phyloP scores from a whole-genome alignment of 139 green algal genomes.

The Chlorella sp. region DNA sequence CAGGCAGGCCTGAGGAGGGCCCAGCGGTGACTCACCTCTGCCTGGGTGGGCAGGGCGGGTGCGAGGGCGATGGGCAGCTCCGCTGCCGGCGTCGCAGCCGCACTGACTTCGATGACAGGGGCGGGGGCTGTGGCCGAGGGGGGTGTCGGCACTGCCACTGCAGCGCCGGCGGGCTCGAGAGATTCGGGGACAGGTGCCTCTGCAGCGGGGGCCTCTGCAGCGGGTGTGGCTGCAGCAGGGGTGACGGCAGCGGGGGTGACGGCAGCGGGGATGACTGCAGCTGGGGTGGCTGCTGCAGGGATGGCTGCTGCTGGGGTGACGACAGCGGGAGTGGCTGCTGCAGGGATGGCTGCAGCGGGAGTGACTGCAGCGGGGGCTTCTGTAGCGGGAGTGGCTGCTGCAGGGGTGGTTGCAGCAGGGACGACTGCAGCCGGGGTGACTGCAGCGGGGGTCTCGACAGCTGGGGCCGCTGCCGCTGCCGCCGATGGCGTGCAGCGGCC shows the following conservation, averaged over 20 bases:
- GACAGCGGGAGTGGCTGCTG: background rate
- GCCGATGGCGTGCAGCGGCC: background rate
- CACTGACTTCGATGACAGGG: too few relatives aligned
- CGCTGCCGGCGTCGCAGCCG: too few relatives aligned
- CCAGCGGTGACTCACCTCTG: too few relatives aligned
- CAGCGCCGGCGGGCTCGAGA: too few relatives aligned
- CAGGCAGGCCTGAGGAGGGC: too few relatives aligned
- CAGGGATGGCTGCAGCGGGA: background rate
- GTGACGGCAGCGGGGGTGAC: background rate
- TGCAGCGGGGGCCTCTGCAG: too few relatives aligned
- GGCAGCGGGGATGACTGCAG: background rate
- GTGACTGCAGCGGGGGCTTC: background rate
- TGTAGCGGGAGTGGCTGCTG: background rate
- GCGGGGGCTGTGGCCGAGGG: too few relatives aligned
- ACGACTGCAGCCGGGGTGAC: background rate
- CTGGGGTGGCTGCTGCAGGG: background rate
- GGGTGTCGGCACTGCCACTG: too few relatives aligned
- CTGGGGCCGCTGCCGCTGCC: background rate
- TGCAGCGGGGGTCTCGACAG: background rate
- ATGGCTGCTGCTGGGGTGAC: background rate
- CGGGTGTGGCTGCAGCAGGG: too few relatives aligned
- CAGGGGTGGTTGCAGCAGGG: background rate
- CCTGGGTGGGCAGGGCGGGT: too few relatives aligned
- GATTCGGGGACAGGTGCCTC: too few relatives aligned
- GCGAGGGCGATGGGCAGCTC: too few relatives aligned